These are phyloP conservation scores for Massospora cicadina DNA, from an alignment of 371 early-diverging fungal species.

Conservation along the genomic window DNA sequence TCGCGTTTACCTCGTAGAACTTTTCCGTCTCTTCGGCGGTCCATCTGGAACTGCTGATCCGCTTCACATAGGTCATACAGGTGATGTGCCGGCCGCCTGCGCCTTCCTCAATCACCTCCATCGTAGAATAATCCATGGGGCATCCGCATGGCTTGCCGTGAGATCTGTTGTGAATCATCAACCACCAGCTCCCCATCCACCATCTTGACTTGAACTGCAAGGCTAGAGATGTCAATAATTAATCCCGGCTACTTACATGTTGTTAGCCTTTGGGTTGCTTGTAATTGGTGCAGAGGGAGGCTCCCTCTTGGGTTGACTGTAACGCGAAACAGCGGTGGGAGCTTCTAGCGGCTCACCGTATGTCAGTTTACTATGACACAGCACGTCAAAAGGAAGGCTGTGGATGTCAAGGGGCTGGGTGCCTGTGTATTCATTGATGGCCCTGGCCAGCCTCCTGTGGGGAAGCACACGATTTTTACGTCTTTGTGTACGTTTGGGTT, in stretches of 20 bases:
- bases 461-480: not conserved
- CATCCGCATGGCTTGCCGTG: conserved; percentile 14
- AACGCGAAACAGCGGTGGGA: not conserved
- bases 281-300: not conserved
- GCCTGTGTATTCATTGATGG: not conserved
- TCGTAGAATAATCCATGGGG: not conserved
- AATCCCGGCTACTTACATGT: not conserved
- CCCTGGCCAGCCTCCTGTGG: not conserved
- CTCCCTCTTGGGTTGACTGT: not conserved
- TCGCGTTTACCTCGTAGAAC: conserved; percentile 37
- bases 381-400: not conserved
- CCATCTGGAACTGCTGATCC: conserved; percentile 22
- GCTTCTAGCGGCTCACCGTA: not conserved
- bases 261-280: not conserved
- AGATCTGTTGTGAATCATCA: conserved; percentile 27
- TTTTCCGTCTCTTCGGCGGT: conserved; percentile 23
- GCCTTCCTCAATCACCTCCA: conserved; percentile 40
- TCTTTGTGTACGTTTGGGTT: not conserved
- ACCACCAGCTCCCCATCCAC: conserved; percentile 34
- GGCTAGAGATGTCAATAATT: not conserved
- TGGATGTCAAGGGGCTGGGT: not conserved
- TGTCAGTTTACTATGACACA: not conserved
- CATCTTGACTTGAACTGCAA: conserved; percentile 21
- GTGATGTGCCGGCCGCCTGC: conserved; percentile 24
- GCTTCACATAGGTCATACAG: conserved; percentile 24